Evolutionary conservation across 768 basidiomycete genomes (phyloP).

Genomic region (Lactarius sanguifluus): DNA sequence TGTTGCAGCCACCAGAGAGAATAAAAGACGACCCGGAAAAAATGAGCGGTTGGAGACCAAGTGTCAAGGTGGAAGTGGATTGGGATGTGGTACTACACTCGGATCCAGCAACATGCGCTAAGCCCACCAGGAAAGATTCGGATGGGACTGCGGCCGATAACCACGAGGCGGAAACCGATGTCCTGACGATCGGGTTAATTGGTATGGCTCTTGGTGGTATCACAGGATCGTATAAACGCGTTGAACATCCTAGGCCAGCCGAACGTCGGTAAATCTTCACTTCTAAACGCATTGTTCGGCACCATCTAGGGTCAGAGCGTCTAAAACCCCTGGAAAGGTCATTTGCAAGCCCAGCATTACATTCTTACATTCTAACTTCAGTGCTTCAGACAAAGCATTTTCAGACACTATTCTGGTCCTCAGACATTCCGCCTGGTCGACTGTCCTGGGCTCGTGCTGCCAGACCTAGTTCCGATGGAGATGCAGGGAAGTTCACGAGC

Average conservation of each 20-base stretch:
- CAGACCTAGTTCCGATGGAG: constrained; percentile 78
- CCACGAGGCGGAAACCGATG: constrained; percentile 44
- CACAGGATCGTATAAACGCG: not conserved
- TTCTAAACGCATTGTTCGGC: constrained; percentile 91
- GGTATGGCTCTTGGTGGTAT: constrained; percentile 43
- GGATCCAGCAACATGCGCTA: constrained; percentile 37
- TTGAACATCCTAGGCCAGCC: constrained; percentile 65
- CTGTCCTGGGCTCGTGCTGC: constrained; percentile 94
- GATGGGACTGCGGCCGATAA: constrained; percentile 14
- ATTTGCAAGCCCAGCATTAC: constrained; percentile 11
- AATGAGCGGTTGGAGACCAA: constrained; percentile 61
- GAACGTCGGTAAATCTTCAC: constrained; percentile 92
- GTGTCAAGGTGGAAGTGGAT: constrained; percentile 63
- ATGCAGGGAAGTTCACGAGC: constrained; percentile 54
- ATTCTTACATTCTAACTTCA: constrained; percentile 2
- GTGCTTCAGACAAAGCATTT: constrained; percentile 82
- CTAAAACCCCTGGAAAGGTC: constrained; percentile 85
- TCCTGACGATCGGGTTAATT: constrained; percentile 79
- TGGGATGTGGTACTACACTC: constrained; percentile 61
- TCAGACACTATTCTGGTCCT: constrained; percentile 89
- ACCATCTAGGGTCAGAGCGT: constrained; percentile 73
- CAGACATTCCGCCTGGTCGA: constrained; percentile 89
- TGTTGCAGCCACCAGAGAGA: constrained; percentile 66
- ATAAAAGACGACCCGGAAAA: constrained; percentile 49
- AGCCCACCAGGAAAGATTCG: constrained; percentile 26